Evolutionary conservation across 75 land plant genomes (phyloP).

Genomic region (Selaginella tamariscina): DNA sequence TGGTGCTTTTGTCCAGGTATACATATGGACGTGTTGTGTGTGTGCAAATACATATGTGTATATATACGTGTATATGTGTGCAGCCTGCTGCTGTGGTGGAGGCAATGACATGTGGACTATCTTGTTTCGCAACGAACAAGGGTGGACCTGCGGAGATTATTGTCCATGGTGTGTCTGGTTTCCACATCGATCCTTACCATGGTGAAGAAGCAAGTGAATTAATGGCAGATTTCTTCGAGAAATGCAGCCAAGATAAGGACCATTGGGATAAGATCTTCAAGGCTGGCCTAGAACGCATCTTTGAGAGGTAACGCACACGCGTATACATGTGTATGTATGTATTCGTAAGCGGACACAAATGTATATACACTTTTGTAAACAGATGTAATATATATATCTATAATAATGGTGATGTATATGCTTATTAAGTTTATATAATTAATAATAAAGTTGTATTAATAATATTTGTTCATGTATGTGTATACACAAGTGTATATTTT

Average conservation of each 20-base stretch:
- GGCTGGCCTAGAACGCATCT: slow-evolving; percentile 42
- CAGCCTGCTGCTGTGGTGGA: slow-evolving; percentile 63
- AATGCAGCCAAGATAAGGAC: slow-evolving; percentile 23
- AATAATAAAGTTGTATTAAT: no score
- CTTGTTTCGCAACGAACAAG: slow-evolving; percentile 44
- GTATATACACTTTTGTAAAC: no score
- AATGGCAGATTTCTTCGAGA: slow-evolving; percentile 42
- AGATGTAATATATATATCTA: no score
- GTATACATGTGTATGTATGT: no score
- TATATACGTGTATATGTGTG: no score
- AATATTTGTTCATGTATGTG: no score
- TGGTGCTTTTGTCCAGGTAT: slow-evolving; percentile 52
- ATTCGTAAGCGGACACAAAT: no score
- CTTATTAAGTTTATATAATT: no score
- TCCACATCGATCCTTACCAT: slow-evolving; percentile 51
- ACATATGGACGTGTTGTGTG: no score
- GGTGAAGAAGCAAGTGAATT: slow-evolving; percentile 23
- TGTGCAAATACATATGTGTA: no score
- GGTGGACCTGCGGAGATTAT: slow-evolving; percentile 65
- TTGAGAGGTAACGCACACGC: slow-evolving; percentile 45
- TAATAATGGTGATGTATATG: no score
- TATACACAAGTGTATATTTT: no score
- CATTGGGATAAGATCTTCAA: slow-evolving; percentile 36
- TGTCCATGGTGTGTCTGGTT: slow-evolving; percentile 44
- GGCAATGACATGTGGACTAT: slow-evolving; percentile 58